Base-by-base conservation (phyloP, 2,329 filamentous ascomycete species). In the Pestalotiopsis fici region DNA sequence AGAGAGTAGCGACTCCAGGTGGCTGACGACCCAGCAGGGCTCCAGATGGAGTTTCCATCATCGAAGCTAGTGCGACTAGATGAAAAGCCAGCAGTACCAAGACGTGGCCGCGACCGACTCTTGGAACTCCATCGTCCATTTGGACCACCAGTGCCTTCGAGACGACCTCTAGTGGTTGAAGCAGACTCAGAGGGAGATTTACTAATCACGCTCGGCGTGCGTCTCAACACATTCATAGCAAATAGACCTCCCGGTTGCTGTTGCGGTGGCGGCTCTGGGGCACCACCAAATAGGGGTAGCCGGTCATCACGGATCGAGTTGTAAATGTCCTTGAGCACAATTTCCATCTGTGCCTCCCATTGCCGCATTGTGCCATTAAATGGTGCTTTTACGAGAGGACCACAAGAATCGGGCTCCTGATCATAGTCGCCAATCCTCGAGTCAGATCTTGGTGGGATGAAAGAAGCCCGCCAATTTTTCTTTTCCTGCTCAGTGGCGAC, bases 11-110 rank as follows among this genome's bases (percentile, higher is more conserved):
- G 95, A 82, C 95, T 98, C 94, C 95, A 98, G 0, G 93, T 96
- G 71, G 94, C 97, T n/a, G 94, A 97, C 23, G 93, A 94, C 50
- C 85, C 81, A 1, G 88, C 84, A 12, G 96, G 96, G 73, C 93
- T 98, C 93, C 94, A 98, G 59, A 98, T 86, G 2, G 94, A 97
- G 69, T 90, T 93, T 68, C 90, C 89, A 74, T 99, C 96, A 68
- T 99, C 96, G 71, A 99, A 89, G 79, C 95, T 98, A 11, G 95
- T 98, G 63, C 95, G 89, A 76, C 94, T 98, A 0, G 95, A 98
- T 27, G 92, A 94, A 76, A 97, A 89, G 13, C 93, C 94, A 54
- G 92, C 95, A 63, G 89, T 87, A 54, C 91, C 91, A 70, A 96
- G 91, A 31, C 92, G 88, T 27, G 92, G 91, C 59, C 95, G 87